Evolutionary conservation across 208 protist genomes (phyloP), one percentile per base, ranked within the genome.

Genomic region (Leishmania arabica): DNA sequence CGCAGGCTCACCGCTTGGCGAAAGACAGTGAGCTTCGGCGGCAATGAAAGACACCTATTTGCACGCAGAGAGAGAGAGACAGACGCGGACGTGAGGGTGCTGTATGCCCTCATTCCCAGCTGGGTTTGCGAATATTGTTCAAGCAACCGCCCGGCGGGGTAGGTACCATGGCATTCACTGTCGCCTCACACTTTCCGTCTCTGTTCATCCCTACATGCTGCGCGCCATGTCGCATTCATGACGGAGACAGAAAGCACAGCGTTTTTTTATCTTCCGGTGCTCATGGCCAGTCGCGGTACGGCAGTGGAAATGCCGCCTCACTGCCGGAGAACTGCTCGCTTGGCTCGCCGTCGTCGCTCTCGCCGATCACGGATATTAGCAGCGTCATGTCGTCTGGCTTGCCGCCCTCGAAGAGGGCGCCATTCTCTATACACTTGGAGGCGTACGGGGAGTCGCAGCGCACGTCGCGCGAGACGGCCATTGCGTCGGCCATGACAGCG

Each of bases 321-420:
- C 86, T 88, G n/a, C 83, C 78, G 5, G 80, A 82, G 53, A 92
- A 88, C 8, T 85, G 90, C 34, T 92, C 90, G 13, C 89, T 86
- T 15, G 85, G 80, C 9, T 80, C 45, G 42, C 65, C 84, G 69
- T 91, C 89, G 71, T 87, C 86, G 54, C 89, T 86, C 54, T 88
- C 81, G 51, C 86, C 90, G n/a, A 95, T 87, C 9, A 95, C 77
- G 47, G 90, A 89, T 4, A 85, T 75, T 1, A 95, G 75, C 75
- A 94, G 78, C 60, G 92, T 94, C 83, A 95, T 95, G 80, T 95
- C 92, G 60, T 95, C 92, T 17, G 86, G 90, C 76, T 94, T 95
- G 21, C 92, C 92, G n/a, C 92, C 92, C 62, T 94, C 89, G 81
- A 89, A 95, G 27, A 91, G 85, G 15, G 84, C 88, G 4, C 92